Percentiles rank a stretch among this genome's conserved stretches.
phyloP scores from a whole-genome alignment of 2,329 filamentous ascomycete species.

The Ascochyta lentis region DNA sequence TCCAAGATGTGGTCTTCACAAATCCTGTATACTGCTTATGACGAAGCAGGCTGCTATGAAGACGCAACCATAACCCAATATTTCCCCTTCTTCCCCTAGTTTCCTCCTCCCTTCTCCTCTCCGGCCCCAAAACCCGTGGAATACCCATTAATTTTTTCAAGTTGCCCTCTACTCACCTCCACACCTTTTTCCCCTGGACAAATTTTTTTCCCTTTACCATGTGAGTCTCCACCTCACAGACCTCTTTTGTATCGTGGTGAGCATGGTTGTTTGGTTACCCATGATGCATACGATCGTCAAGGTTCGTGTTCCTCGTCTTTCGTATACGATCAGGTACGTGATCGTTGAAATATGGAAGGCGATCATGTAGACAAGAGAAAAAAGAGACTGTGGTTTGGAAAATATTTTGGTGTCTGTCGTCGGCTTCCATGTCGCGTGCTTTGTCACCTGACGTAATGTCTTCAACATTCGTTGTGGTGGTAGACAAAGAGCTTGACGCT shows the following conservation, averaged over 20 bases:
- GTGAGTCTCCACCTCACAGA: background rate
- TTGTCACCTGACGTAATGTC: background rate
- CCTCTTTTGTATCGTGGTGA: background rate
- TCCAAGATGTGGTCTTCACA: too few species aligned
- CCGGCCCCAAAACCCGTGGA: background rate
- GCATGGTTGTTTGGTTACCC: background rate
- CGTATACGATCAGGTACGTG: background rate
- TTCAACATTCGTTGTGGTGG: background rate
- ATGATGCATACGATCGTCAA: background rate
- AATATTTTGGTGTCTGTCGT: background rate
- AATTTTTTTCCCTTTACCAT: background rate
- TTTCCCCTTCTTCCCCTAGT: too few species aligned
- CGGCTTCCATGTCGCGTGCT: background rate
- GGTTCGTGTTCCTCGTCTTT: background rate
- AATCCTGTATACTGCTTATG: too few species aligned
- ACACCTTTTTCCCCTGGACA: background rate
- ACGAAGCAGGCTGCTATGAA: too few species aligned
- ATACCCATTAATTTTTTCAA: background rate
- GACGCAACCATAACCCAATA: too few species aligned
- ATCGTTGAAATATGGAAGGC: background rate
- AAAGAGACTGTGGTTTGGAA: background rate
- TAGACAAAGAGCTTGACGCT: background rate
- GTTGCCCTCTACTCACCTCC: background rate
- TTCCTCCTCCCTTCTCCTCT: background rate
- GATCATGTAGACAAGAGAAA: background rate